A percentile compares a stretch with the other conserved stretches of the same genome.
Conservation (phyloP, 1,284 basidiomycete genomes). For the Moesziomyces parantarcticus region DNA sequence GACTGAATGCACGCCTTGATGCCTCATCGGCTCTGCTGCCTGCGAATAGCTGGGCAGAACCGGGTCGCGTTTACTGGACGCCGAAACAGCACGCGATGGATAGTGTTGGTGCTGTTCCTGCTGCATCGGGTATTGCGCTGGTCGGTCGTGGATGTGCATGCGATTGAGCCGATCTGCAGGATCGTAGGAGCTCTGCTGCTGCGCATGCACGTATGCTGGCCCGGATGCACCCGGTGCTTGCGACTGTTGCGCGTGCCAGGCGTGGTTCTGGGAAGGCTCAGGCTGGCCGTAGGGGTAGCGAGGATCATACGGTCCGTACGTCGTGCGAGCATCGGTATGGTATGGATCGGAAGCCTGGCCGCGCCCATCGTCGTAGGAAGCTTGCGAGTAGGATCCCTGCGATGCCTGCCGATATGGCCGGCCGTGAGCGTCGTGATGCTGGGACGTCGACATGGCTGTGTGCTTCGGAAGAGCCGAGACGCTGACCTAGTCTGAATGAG, state of each 20-base stretch:
- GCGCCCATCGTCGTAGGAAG: background rate
- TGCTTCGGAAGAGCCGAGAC: background rate
- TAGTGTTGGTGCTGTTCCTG: background rate
- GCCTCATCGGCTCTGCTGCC: background rate
- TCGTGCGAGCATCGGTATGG: constrained; percentile 11
- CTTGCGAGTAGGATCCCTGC: constrained; percentile 12
- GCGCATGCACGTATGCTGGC: background rate
- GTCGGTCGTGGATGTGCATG: background rate
- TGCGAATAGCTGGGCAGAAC: background rate
- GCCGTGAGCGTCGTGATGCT: constrained; percentile 24
- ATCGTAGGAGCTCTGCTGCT: constrained; percentile 1
- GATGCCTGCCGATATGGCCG: constrained; percentile 8
- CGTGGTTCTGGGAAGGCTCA: constrained; percentile 3
- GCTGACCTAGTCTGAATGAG: too few species aligned
- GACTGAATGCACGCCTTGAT: background rate
- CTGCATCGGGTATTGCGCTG: background rate
- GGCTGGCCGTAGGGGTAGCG: constrained; percentile 19
- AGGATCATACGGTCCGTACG: constrained; percentile 40
- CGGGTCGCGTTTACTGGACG: background rate
- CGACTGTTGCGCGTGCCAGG: background rate
- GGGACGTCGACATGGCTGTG: constrained; percentile 22
- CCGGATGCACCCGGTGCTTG: background rate
- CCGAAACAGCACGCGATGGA: too few species aligned
- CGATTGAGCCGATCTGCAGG: background rate
- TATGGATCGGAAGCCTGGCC: constrained; percentile 17